Evolutionary conservation across 192 early-diverging fungal species (phyloP).

Genomic region (Entomortierella lignicola): DNA sequence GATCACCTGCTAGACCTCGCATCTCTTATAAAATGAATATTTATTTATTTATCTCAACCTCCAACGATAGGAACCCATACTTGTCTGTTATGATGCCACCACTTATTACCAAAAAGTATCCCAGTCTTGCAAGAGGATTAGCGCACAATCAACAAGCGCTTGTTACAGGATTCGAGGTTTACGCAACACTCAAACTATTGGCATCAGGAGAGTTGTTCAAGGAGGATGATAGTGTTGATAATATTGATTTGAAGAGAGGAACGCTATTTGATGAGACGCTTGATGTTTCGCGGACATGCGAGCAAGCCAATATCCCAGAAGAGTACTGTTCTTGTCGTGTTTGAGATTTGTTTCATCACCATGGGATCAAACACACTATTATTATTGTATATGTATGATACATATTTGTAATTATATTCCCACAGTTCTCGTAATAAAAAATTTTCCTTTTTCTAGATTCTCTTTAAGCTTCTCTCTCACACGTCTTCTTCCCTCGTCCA

Average conservation of each 20-base stretch:
- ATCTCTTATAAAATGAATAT: too few relatives aligned
- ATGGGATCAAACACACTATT: too few relatives aligned
- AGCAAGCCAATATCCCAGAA: constrained; percentile 32
- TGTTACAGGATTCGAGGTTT: constrained; percentile 45
- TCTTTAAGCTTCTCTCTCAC: too few relatives aligned
- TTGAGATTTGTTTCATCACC: too few relatives aligned
- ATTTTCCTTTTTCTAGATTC: too few relatives aligned
- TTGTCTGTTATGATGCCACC: constrained; percentile 53
- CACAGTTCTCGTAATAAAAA: too few relatives aligned
- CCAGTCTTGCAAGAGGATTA: constrained; percentile 32
- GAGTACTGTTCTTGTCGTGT: constrained; percentile 33
- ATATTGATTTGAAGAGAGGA: constrained; percentile 31
- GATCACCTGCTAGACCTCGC: too few relatives aligned
- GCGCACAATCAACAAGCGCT: constrained; percentile 53
- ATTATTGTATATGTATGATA: neutral
- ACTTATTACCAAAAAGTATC: constrained; percentile 29
- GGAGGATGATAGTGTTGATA: constrained; percentile 13
- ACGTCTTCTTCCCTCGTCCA: too few relatives aligned
- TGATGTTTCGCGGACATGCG: constrained; percentile 23
- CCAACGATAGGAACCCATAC: constrained; percentile 57
- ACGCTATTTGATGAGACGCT: constrained; percentile 47
- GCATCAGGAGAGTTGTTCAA: constrained; percentile 27
- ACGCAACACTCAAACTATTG: constrained; percentile 47
- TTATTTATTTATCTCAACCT: too few relatives aligned
- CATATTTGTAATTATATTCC: neutral